Percentiles rank a stretch among this genome's conserved stretches.
Conservation (phyloP, 2,329 filamentous ascomycete genomes). For the Diaporthe aspalathi region DNA sequence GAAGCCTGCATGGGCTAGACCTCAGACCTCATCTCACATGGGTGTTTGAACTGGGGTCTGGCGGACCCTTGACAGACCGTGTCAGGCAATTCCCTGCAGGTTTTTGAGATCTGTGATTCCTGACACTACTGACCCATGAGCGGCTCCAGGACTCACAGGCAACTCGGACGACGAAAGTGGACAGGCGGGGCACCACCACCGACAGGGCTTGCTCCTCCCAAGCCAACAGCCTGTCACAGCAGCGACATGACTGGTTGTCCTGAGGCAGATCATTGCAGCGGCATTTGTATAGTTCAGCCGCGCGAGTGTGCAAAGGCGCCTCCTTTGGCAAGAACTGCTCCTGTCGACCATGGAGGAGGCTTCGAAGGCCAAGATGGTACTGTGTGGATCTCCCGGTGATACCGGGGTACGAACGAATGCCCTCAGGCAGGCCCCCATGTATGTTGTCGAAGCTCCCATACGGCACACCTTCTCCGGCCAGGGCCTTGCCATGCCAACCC, state of each 20-base stretch:
- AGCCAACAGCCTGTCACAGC: constrained; percentile 25
- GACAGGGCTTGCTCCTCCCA: constrained; percentile 2
- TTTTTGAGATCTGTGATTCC: constrained; percentile 22
- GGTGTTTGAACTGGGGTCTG: constrained; percentile 23
- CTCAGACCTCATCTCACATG: constrained; percentile 30
- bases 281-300: constrained; percentile 10
- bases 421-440: constrained; percentile 6
- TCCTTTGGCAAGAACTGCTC: constrained; percentile 15
- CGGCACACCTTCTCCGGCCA: constrained; percentile 17
- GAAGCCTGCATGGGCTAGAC: constrained; percentile 26
- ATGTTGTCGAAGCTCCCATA: constrained; percentile 14
- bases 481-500: constrained; percentile 14
- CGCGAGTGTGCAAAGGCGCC: constrained; percentile 16
- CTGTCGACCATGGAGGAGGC: constrained; percentile 10
- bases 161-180: constrained; percentile 23
- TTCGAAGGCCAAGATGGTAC: constrained; percentile 24
- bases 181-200: constrained; percentile 8
- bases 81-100: constrained; percentile 29
- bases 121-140: constrained; percentile 23
- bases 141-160: constrained; percentile 19
- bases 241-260: constrained; percentile 13
- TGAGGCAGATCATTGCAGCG: constrained; percentile 19
- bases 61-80: constrained; percentile 20
- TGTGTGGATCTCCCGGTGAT: constrained; percentile 25
- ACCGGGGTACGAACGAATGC: constrained; percentile 16